Base-by-base conservation (phyloP, 495 filamentous ascomycete genomes). In the Aspergillus sparsus region DNA sequence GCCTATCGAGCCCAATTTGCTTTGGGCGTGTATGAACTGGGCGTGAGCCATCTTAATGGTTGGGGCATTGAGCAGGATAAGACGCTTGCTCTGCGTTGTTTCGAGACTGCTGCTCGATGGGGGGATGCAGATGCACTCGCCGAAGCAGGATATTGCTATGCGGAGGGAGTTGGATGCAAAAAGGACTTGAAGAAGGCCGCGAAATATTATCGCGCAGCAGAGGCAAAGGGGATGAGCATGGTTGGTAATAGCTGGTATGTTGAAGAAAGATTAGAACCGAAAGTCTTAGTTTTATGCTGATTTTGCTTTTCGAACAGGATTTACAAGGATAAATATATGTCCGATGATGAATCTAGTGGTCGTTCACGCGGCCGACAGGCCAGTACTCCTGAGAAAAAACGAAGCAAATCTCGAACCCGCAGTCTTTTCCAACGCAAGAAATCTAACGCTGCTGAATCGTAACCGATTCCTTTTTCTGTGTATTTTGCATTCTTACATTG, bases 41-140 rank as follows among this genome's bases (percentile, higher is more conserved):
- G 94, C 6, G 89, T 97, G n/a, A 94, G 90, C 73, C 90, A 97
- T 71, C 88, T 97, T 84, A 97, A 98, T 63, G 94, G 94, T 2
- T 98, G 94, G 94, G 94, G 94, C 5, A 94, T 93, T 47, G 87
- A 93, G 63, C 91, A 94, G 71, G 93, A 98, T 68, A 96, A 96
- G 68, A 77, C 82, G 5, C 80, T 97, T 55, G 94, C 92, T 3
- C 73, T 98, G 61, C 83, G 91, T 46, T 98, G 95, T 64, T 98
- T 97, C 70, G 94, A 98, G 71, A 96, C 97, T 61, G 95, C 94
- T 41, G 93, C 89, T 50, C 87, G 89, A 65, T 98, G 94, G 94
- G 94, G 94, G n/a, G 94, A 98, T 77, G 85, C 88, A 7, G 94
- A 98, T 73, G 94, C 94, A 6, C 84, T 98, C 58, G 85, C 89